These are phyloP conservation scores for Talaromyces rugulosus DNA, from an alignment of 2,329 filamentous ascomycete species.

Conservation along the genomic window DNA sequence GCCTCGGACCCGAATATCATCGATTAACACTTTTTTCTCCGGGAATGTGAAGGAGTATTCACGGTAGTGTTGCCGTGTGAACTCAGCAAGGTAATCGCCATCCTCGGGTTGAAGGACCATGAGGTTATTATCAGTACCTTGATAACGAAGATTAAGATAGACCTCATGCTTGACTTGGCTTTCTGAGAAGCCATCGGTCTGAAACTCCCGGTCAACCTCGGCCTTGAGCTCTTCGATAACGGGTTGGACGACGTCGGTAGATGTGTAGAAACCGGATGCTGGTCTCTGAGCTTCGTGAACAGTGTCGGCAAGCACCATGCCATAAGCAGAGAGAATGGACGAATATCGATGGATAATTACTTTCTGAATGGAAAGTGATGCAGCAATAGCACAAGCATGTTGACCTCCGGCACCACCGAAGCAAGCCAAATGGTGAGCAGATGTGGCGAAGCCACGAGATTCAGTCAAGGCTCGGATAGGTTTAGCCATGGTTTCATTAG, in stretches of 20 bases:
- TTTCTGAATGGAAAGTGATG: too few relatives aligned
- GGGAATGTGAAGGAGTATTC: constrained; percentile 78
- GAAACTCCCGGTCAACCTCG: too few relatives aligned
- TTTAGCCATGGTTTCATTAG: constrained; percentile 48
- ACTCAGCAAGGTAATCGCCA: constrained; percentile 71
- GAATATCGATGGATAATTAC: too few relatives aligned
- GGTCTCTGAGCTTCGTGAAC: too few relatives aligned
- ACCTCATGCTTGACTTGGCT: constrained; percentile 66
- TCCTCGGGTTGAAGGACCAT: constrained; percentile 73
- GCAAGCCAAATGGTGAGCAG: constrained; percentile 82
- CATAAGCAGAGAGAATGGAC: too few relatives aligned
- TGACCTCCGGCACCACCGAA: constrained; percentile 82
- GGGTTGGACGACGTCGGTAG: too few relatives aligned
- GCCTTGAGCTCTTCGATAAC: too few relatives aligned
- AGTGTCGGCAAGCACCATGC: too few relatives aligned
- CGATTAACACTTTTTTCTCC: constrained; percentile 42
- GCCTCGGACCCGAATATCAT: constrained; percentile 74
- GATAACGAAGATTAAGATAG: constrained; percentile 85
- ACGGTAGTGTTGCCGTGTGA: constrained; percentile 77
- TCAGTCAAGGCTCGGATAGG: constrained; percentile 89
- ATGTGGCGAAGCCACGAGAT: constrained; percentile 86
- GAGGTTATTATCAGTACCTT: constrained; percentile 80
- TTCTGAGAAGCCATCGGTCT: too few relatives aligned
- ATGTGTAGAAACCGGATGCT: too few relatives aligned
- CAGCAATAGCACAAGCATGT: too few relatives aligned